Percentiles rank a stretch among this genome's conserved stretches.
Conservation (phyloP, 2,329 filamentous ascomycete genomes). For the Ceratocystis alfenasii region DNA sequence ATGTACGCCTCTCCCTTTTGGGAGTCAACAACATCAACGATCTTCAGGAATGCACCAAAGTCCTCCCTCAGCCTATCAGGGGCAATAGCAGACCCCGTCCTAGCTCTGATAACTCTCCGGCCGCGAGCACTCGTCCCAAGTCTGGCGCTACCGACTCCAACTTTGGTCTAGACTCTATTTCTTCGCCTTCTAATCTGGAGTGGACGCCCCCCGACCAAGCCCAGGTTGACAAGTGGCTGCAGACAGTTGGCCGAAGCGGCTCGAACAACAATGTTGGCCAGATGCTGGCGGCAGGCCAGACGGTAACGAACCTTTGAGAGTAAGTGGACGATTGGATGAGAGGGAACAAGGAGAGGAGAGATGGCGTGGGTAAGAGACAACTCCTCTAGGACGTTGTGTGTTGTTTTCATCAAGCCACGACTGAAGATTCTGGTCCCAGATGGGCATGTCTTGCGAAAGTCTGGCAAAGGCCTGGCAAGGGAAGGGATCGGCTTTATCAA, state of each 20-base stretch:
- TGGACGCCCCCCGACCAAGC: slow-evolving; percentile 23
- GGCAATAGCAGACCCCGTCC: background rate
- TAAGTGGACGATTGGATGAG: background rate
- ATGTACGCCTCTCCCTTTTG: slow-evolving; percentile 42
- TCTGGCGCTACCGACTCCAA: slow-evolving; percentile 18
- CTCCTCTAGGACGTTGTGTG: background rate
- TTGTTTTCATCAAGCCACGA: background rate
- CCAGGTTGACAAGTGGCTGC: slow-evolving; percentile 26
- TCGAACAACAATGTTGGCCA: background rate
- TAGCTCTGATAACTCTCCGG: background rate
- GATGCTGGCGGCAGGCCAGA: background rate
- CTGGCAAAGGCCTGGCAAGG: no score
- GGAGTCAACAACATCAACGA: slow-evolving; percentile 46
- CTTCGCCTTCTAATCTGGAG: background rate
- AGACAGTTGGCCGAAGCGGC: background rate
- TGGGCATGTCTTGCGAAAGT: background rate
- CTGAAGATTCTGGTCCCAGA: background rate
- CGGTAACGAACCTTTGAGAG: background rate
- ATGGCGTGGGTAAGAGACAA: background rate
- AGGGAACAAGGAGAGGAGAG: background rate
- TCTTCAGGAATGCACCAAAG: slow-evolving; percentile 43
- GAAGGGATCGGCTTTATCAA: slow-evolving; percentile 6
- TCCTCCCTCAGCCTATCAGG: slow-evolving; percentile 32
- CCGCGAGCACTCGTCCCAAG: background rate
- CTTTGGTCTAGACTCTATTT: background rate